phyloP scores from a whole-genome alignment of 768 basidiomycete genomes.

The Panaeolus cyanescens region DNA sequence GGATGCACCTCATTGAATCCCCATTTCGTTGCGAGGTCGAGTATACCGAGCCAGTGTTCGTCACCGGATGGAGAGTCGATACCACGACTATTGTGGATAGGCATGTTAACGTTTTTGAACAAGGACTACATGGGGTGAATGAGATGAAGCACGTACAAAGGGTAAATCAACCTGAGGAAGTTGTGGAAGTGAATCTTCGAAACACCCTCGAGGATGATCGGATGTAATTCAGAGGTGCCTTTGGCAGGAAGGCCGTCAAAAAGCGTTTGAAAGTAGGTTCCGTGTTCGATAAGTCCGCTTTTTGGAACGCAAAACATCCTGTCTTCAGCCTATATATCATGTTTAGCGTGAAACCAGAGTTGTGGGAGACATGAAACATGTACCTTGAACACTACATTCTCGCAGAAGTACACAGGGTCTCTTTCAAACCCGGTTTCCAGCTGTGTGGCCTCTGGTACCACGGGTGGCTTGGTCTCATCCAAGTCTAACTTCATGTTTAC shows the following conservation, averaged over 20 bases:
- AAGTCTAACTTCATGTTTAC: too few relatives aligned
- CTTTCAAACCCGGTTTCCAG: not conserved
- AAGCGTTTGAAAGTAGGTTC: conserved; percentile 6
- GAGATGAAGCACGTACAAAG: conserved; percentile 11
- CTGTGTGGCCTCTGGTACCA: too few relatives aligned
- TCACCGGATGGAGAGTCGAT: too few relatives aligned
- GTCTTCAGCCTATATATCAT: conserved; percentile 16
- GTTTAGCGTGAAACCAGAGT: too few relatives aligned
- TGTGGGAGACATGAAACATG: not conserved
- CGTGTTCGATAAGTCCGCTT: conserved; percentile 4
- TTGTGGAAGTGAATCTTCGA: conserved; percentile 13
- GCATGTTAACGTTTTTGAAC: not conserved
- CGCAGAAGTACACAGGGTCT: not conserved
- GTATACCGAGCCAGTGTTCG: too few relatives aligned
- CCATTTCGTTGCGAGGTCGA: too few relatives aligned
- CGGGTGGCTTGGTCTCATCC: too few relatives aligned
- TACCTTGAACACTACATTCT: not conserved
- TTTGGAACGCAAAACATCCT: conserved; percentile 12
- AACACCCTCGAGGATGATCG: conserved; percentile 16
- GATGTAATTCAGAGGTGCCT: conserved; percentile 14
- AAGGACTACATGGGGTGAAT: not conserved
- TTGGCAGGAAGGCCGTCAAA: not conserved
- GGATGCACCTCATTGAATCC: too few relatives aligned
- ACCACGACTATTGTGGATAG: not conserved
- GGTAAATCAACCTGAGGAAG: conserved; percentile 17